Base-by-base conservation (phyloP, 306 rosid species). In the Spatholobus suberectus region DNA sequence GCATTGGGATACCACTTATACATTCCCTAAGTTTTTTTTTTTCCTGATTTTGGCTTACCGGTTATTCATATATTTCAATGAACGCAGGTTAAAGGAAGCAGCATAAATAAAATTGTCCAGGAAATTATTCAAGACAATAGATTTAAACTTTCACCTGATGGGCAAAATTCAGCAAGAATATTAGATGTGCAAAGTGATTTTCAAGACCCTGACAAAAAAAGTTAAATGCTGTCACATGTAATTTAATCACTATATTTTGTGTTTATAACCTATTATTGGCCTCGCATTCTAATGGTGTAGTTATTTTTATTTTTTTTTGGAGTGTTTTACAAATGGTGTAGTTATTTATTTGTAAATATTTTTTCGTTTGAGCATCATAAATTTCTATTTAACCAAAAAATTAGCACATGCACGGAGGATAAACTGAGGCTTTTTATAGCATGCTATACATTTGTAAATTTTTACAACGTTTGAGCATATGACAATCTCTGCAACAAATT, bases 11-110 rank as follows among this genome's bases (percentile, higher is more conserved):
- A n/a, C n/a, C n/a, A n/a, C n/a, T n/a, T n/a, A n/a, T n/a, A n/a
- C n/a, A n/a, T n/a, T n/a, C n/a, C n/a, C n/a, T n/a, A n/a, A n/a
- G n/a, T n/a, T n/a, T n/a, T 5, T 58, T 5, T 70, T 41, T 70
- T 29, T 5, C 4, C 2, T 3, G 18, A 63, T 27, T 17, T 78
- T 80, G 18, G 23, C 11, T 18, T 37, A 27, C 46, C 6, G 5
- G 15, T 44, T 72, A 47, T 79, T 63, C 23, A 18, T 63, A 35
- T 47, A 41, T 76, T 75, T 57, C 63, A 75, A 38, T 40, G 67
- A 81, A 34, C 78, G 82, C 85, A 90, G 98, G 90, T 84, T 8
- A 90, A 85, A 75, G 91, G 85, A 63, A 89, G 85, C 86, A 55
- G 57, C 58, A 71, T 94, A 44, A 94, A 88, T 75, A 86, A 84